Conservation (phyloP, 225 moss, liverwort and hornwort species). For the Antitrichia curtipendula region DNA sequence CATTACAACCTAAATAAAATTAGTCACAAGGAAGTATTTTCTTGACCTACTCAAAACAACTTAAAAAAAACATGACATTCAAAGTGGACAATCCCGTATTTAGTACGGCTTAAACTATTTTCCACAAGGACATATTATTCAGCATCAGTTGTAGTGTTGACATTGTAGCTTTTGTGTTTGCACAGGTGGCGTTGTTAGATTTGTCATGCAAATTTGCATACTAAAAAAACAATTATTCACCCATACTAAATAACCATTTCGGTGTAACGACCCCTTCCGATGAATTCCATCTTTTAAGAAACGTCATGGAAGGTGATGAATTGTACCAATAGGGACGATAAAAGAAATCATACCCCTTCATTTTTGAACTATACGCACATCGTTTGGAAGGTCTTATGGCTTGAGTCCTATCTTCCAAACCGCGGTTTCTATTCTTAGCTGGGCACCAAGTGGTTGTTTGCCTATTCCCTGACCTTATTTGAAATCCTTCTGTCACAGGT, state of each 20-base stretch:
- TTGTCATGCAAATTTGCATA: background rate
- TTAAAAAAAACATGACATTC: too few relatives aligned
- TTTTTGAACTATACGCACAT: background rate
- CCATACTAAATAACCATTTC: background rate
- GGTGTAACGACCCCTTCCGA: background rate
- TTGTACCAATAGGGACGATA: background rate
- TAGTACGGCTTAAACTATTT: background rate
- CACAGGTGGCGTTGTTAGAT: background rate
- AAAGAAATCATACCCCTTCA: background rate
- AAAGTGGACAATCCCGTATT: too few relatives aligned
- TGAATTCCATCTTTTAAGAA: background rate
- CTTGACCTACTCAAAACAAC: too few relatives aligned
- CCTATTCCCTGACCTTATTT: background rate
- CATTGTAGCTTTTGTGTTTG: background rate
- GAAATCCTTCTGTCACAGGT: constrained; percentile 37
- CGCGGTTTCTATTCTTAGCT: background rate
- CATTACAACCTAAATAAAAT: too few relatives aligned
- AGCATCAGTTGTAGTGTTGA: background rate
- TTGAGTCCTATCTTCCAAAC: background rate
- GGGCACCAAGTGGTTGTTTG: background rate
- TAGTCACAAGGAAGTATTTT: too few relatives aligned
- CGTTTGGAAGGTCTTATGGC: too few relatives aligned
- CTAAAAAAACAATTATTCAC: too few relatives aligned
- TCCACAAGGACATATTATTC: background rate
- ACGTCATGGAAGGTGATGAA: background rate